Percentiles rank a stretch among this genome's conserved stretches.
These are phyloP conservation scores for Fusarium sp. DNA, from an alignment of 2,329 filamentous ascomycete genomes.

Conservation along the genomic window DNA sequence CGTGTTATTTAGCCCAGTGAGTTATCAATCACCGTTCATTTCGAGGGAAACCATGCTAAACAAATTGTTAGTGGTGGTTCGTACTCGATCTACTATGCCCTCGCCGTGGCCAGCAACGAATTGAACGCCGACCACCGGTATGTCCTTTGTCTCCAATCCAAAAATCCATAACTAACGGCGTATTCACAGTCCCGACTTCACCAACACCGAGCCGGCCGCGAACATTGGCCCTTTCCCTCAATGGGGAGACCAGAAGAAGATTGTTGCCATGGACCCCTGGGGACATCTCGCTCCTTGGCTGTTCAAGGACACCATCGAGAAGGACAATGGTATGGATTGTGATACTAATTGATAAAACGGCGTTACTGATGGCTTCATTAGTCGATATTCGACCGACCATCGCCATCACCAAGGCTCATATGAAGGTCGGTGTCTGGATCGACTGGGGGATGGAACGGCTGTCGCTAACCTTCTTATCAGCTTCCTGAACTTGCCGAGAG, in stretches of 20 bases:
- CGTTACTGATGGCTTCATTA: slow-evolving; percentile 40
- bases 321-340: slow-evolving; percentile 68
- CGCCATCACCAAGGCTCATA: slow-evolving; percentile 90
- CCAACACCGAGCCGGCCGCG: slow-evolving; percentile 88
- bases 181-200: slow-evolving; percentile 63
- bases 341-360: background rate
- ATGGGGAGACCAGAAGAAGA: slow-evolving; percentile 92
- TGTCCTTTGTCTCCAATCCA: slow-evolving; percentile 9
- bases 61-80: slow-evolving; percentile 73
- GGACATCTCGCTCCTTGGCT: slow-evolving; percentile 88
- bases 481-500: slow-evolving; percentile 94
- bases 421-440: slow-evolving; percentile 68
- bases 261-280: slow-evolving; percentile 96
- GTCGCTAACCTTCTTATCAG: slow-evolving; percentile 44
- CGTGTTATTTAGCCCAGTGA: slow-evolving; percentile 47
- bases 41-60: slow-evolving; percentile 8
- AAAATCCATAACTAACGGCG: background rate
- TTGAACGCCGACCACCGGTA: slow-evolving; percentile 81
- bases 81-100: slow-evolving; percentile 94
- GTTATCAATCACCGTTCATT: slow-evolving; percentile 1
- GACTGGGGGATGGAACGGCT: background rate
- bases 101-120: slow-evolving; percentile 92
- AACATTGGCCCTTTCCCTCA: slow-evolving; percentile 88
- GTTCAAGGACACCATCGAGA: slow-evolving; percentile 80
- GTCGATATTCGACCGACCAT: slow-evolving; percentile 91